Evolutionary conservation across 495 filamentous ascomycete genomes (phyloP), one percentile per base, ranked within the genome.

Genomic region (Umbilicaria muhlenbergii): DNA sequence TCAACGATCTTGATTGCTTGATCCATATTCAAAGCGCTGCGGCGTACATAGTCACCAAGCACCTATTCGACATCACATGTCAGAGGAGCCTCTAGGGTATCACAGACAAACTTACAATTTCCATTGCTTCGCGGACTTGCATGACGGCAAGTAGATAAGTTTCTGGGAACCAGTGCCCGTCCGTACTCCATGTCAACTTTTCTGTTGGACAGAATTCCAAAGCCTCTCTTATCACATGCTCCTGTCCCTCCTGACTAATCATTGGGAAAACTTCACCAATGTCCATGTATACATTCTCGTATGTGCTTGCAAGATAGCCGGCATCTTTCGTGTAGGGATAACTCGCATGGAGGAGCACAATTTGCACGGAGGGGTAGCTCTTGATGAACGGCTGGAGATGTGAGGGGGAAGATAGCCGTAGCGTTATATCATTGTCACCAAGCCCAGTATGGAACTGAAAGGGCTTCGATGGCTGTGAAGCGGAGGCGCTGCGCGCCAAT

Each of bases 401-500:
- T 33, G 84, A 76, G 7, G 87, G 86, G 43, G 86, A 88, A 0
- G 84, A 72, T 39, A 67, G 69, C 0, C 72, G 53, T 7, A 93
- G 65, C 5, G 65, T 72, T 41, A 93, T 80, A 59, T 92, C 85
- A 48, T 80, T 84, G 51, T 93, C 86, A 0, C 86, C 87, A 1
- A 93, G 67, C 0, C 87, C 87, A 0, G 84, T 89, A 51, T 93
- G 86, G 45, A 94, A 83, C 52, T 93, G 86, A 24, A 94, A 55
- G 1, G 87, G 84, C 52, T 91, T 91, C 45, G 65, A 70, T n/a
- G 53, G 58, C 18, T 43, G 49, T 42, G 24, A 28, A 18, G 39
- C 43, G 11, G 48, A 45, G 46, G 18, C 36, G 18, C 49, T 57
- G 35, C 68, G 60, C 7, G 60, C 57, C 32, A 83, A 71, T 11